A percentile compares a stretch with the other conserved stretches of the same genome.
Conservation (phyloP, 768 basidiomycete species). For the Leccinum longicurvipes region DNA sequence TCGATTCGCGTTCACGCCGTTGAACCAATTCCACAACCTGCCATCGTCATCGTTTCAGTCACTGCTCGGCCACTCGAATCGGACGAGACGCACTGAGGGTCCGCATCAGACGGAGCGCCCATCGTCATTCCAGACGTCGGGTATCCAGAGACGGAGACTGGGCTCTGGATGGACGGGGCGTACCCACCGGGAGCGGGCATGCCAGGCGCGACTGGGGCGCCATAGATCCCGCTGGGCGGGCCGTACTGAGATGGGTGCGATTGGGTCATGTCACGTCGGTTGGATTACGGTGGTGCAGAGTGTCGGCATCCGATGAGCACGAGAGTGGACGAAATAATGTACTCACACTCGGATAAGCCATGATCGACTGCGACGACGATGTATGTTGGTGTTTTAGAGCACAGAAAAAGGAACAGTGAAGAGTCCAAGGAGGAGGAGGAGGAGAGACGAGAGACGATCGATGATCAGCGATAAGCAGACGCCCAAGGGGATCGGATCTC, state of each 20-base stretch:
- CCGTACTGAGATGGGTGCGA: background rate
- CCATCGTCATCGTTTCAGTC: background rate
- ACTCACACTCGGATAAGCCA: conserved; percentile 23
- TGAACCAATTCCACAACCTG: conserved; percentile 76
- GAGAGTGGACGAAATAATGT: no score
- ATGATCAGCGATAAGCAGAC: conserved; percentile 14
- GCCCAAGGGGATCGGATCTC: background rate
- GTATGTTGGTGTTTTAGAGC: background rate
- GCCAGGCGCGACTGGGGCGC: background rate
- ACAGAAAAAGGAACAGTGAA: no score
- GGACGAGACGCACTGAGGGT: conserved; percentile 59
- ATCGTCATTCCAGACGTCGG: background rate
- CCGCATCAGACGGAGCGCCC: conserved; percentile 50
- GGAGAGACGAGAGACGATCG: background rate
- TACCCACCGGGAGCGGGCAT: background rate
- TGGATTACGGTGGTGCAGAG: no score
- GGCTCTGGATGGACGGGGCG: background rate
- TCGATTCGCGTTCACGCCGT: conserved; percentile 62
- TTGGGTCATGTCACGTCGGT: background rate
- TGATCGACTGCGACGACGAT: background rate
- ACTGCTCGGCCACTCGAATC: accelerated
- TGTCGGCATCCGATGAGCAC: background rate
- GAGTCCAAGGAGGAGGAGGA: no score
- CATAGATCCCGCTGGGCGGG: background rate
- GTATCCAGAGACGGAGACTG: conserved; percentile 11